Conservation (phyloP, 306 rosid species). For the Ormosia semicastrata region DNA sequence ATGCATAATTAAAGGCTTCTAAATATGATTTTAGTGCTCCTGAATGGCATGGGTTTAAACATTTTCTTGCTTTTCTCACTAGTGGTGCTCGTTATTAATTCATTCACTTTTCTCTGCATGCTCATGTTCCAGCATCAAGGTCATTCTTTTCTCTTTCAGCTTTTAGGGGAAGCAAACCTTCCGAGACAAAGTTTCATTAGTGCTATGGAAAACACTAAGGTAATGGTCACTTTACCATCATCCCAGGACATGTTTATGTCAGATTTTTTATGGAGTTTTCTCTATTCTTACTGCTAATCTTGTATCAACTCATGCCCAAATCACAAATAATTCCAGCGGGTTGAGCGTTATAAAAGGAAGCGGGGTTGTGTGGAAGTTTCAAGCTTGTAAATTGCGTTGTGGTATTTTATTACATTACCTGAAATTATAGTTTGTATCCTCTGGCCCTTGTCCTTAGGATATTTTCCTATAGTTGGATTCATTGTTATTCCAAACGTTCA, state of each 20-base stretch:
- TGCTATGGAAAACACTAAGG: conserved; percentile 15
- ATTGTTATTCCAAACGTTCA: conserved; percentile 17
- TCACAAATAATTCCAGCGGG: conserved; percentile 6
- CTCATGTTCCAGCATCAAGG: conserved; percentile 72
- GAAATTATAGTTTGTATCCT: conserved; percentile 5
- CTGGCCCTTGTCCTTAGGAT: neutral
- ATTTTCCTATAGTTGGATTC: conserved; percentile 22
- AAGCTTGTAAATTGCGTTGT: conserved; percentile 31
- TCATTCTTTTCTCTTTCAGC: conserved; percentile 99
- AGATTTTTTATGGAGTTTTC: conserved; percentile 18
- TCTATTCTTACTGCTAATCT: conserved; percentile 11
- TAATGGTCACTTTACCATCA: neutral
- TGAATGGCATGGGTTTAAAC: neutral
- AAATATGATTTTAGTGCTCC: neutral
- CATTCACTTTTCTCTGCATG: conserved; percentile 14
- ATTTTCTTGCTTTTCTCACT: conserved; percentile 13
- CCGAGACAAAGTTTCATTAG: conserved; percentile 46
- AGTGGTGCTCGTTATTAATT: conserved; percentile 4
- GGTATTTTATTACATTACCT: conserved; percentile 17
- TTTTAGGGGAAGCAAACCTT: conserved; percentile 77
- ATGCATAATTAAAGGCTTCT: conserved; percentile 11
- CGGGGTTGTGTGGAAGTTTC: conserved; percentile 33
- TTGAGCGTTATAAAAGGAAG: neutral
- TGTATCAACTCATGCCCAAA: conserved; percentile 26
- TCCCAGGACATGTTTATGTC: conserved; percentile 24